A percentile compares a stretch with the other conserved stretches of the same genome.
Evolutionary conservation across 2,329 filamentous ascomycete species (phyloP).

Genomic region (Mycosphaerella sp.): DNA sequence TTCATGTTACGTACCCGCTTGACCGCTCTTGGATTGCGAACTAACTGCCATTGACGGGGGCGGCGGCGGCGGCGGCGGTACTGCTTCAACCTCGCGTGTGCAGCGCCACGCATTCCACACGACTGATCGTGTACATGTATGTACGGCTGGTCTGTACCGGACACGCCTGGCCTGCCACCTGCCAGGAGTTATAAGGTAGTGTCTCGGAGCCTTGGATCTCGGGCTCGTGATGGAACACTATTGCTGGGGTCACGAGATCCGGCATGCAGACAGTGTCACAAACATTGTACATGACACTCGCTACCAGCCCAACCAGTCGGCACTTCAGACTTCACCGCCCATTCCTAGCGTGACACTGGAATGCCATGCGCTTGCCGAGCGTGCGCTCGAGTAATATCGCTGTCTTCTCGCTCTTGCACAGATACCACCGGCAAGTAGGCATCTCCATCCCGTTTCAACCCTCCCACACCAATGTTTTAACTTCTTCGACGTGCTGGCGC

Average conservation of each 20-base stretch:
- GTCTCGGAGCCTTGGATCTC: not conserved
- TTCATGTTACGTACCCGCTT: slow-evolving; percentile 12
- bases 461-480: not conserved
- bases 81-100: not conserved
- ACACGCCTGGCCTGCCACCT: not conserved
- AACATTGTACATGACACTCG: slow-evolving; percentile 20
- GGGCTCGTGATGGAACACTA: not conserved
- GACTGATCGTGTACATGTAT: not conserved
- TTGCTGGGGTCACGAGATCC: slow-evolving; percentile 1
- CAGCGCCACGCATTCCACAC: slow-evolving; percentile 6
- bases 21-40: slow-evolving; percentile 17
- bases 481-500: not conserved
- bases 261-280: slow-evolving; percentile 7
- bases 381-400: slow-evolving; percentile 10
- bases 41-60: not conserved
- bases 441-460: not conserved
- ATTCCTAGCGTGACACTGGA: slow-evolving; percentile 20
- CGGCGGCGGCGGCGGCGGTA: not conserved
- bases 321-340: slow-evolving; percentile 26
- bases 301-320: slow-evolving; percentile 23
- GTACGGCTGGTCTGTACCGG: no score
- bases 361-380: slow-evolving; percentile 18
- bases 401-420: not conserved
- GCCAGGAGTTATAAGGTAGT: not conserved
- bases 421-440: not conserved